Percentiles rank a stretch among this genome's conserved stretches.
Conservation (phyloP, 1,284 basidiomycete genomes). For the Moniliella sp. region DNA sequence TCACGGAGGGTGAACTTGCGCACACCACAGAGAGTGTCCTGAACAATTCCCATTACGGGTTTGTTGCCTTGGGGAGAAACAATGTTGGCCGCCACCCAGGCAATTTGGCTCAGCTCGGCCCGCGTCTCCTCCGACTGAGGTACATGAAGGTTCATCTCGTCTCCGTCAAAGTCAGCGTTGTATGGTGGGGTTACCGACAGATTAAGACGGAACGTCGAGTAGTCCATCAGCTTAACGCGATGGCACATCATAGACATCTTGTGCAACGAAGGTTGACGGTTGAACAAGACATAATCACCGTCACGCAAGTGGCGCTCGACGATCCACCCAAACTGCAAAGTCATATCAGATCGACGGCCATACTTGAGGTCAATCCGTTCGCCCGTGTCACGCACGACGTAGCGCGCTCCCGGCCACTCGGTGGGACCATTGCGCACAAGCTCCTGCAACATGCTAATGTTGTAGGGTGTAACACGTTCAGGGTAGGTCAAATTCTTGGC, state of each 20-base stretch:
- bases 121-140: conserved; percentile 98
- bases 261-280: conserved; percentile 90
- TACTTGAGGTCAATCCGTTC: conserved; percentile 93
- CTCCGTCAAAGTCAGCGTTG: conserved; percentile 62
- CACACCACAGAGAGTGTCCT: conserved; percentile 91
- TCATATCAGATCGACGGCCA: conserved; percentile 75
- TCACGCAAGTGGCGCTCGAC: conserved; percentile 92
- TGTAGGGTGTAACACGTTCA: conserved; percentile 93
- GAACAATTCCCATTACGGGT: conserved; percentile 98
- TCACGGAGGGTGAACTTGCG: conserved; percentile 92
- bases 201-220: conserved; percentile 94
- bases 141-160: conserved; percentile 91
- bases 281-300: conserved; percentile 77
- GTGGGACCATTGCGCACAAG: conserved; percentile 90
- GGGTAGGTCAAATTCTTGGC: conserved; percentile 96
- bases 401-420: conserved; percentile 83
- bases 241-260: conserved; percentile 99
- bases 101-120: conserved; percentile 87
- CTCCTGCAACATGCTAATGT: conserved; percentile 78
- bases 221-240: conserved; percentile 87
- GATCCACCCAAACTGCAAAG: conserved; percentile 93
- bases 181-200: conserved; percentile 50
- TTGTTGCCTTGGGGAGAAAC: conserved; percentile 98
- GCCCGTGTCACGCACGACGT: conserved; percentile 89
- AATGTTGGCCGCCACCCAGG: conserved; percentile 98